Percentiles rank a stretch among this genome's conserved stretches.
These are phyloP conservation scores for Fusarium algeriense DNA, from an alignment of 2,329 filamentous ascomycete genomes.

Conservation along the genomic window DNA sequence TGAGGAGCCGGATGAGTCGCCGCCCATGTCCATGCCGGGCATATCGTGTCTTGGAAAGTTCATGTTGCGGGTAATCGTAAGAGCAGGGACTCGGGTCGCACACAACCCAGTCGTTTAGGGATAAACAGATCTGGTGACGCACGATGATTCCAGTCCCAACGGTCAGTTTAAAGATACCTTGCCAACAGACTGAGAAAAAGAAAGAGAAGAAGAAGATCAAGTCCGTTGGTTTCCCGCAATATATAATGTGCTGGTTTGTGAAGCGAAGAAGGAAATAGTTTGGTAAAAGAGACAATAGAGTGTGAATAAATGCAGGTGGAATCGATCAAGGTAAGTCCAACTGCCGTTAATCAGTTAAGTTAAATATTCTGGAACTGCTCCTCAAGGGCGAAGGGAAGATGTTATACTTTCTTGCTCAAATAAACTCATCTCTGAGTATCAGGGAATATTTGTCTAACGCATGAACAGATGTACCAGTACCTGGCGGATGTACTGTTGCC, in stretches of 20 bases:
- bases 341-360: neutral
- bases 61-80: constrained; percentile 22
- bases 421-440: constrained; percentile 18
- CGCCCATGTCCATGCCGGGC: constrained; percentile 41
- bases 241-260: neutral
- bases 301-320: neutral
- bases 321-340: neutral
- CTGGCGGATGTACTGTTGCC: constrained; percentile 16
- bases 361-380: neutral
- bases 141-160: neutral
- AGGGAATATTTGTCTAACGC: neutral
- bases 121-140: neutral
- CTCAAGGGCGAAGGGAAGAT: neutral
- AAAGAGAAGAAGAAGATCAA: neutral
- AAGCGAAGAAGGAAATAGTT: neutral
- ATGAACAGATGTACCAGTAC: constrained; percentile 29
- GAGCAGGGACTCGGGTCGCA: neutral
- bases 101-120: neutral
- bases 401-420: constrained; percentile 39
- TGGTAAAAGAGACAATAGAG: neutral
- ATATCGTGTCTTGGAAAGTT: constrained; percentile 45
- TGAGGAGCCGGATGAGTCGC: constrained; percentile 24
- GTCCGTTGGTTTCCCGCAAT: neutral
- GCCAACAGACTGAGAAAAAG: neutral
- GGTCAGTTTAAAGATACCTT: neutral